Conservation (phyloP, 768 basidiomycete species). For the Cyathus striatus region DNA sequence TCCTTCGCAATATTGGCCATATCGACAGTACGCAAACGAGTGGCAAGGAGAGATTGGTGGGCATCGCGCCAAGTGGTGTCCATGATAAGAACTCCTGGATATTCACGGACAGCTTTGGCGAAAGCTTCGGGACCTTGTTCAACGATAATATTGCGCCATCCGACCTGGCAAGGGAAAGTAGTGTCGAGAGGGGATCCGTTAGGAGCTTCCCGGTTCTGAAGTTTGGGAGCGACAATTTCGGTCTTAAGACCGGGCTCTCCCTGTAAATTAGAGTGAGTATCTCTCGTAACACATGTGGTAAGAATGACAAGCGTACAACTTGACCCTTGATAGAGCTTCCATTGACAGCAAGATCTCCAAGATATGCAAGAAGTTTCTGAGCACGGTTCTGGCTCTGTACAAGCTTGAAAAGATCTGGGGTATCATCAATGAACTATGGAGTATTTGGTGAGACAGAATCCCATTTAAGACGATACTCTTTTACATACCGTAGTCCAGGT, state of each 20-base stretch:
- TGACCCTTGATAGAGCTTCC: constrained; percentile 98
- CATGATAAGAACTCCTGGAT: constrained; percentile 94
- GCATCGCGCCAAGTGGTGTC: constrained; percentile 99
- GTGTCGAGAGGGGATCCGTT: constrained; percentile 73
- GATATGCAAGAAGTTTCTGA: constrained; percentile 93
- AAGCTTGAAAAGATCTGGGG: constrained; percentile 98
- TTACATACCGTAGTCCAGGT: constrained; percentile 83
- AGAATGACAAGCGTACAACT: constrained; percentile 29
- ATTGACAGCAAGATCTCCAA: constrained; percentile 97
- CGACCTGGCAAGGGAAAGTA: constrained; percentile 74
- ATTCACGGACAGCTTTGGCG: constrained; percentile 94
- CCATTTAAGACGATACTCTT: neutral
- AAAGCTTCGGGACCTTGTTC: constrained; percentile 97
- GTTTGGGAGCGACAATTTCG: constrained; percentile 78
- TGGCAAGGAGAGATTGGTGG: constrained; percentile 96
- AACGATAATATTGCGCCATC: constrained; percentile 99
- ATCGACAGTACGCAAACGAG: constrained; percentile 91
- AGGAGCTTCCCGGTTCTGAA: constrained; percentile 76
- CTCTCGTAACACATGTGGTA: neutral
- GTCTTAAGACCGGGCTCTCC: constrained; percentile 93
- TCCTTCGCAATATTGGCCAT: constrained; percentile 99
- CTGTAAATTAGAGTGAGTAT: constrained; percentile 16
- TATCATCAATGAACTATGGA: constrained; percentile 94
- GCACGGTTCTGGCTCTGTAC: constrained; percentile 98
- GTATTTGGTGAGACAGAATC: neutral